A percentile compares a stretch with the other conserved stretches of the same genome.
Conservation (phyloP, 495 filamentous ascomycete genomes). For the Jackrogersella multiformis region DNA sequence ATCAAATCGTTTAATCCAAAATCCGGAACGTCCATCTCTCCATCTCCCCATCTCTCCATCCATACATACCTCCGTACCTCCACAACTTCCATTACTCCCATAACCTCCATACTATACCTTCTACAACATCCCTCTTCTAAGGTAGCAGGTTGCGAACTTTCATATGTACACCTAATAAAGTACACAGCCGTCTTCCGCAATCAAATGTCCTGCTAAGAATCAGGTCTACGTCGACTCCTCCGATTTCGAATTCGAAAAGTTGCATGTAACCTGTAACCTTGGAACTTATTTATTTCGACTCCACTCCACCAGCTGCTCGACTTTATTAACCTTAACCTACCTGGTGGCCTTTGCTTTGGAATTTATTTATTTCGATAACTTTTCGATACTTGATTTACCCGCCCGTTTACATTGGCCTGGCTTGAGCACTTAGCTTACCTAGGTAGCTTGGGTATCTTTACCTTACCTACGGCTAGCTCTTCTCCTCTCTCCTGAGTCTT, state of each 20-base stretch:
- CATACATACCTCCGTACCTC: neutral
- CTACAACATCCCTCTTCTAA: too few relatives aligned
- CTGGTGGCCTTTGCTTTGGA: too few relatives aligned
- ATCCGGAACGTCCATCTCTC: neutral
- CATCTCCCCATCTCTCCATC: neutral
- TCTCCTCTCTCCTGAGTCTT: too few relatives aligned
- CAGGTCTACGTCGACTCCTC: neutral
- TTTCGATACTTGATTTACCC: neutral
- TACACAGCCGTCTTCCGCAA: constrained; percentile 21
- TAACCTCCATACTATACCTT: too few relatives aligned
- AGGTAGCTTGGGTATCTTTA: too few relatives aligned
- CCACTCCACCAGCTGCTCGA: neutral
- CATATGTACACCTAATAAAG: too few relatives aligned
- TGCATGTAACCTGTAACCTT: neutral
- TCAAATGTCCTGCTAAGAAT: constrained; percentile 10
- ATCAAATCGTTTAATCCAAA: constrained; percentile 1
- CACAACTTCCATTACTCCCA: too few relatives aligned
- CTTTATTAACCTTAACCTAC: neutral
- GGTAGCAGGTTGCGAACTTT: too few relatives aligned
- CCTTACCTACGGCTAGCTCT: too few relatives aligned
- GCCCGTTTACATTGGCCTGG: neutral
- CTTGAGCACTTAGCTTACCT: neutral
- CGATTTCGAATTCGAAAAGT: neutral
- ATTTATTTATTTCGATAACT: neutral
- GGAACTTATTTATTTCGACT: neutral